phyloP scores from a whole-genome alignment of 306 rosid genomes.

The Cucumis melo region DNA sequence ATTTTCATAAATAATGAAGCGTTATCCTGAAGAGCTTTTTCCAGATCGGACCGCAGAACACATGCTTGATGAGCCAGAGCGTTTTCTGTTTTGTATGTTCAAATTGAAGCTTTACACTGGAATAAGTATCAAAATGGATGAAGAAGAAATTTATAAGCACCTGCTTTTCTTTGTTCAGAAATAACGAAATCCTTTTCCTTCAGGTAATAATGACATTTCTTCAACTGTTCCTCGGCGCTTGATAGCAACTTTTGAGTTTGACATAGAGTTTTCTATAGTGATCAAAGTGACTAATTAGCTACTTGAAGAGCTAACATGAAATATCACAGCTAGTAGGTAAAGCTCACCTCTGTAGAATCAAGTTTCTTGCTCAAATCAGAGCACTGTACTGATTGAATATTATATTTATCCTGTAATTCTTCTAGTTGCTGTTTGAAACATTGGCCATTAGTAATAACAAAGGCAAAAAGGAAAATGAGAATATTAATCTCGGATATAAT shows the following conservation, averaged over 20 bases:
- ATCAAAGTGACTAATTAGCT: slow-evolving; percentile 6
- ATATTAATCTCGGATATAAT: not conserved
- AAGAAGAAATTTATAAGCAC: slow-evolving; percentile 17
- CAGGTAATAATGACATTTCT: slow-evolving; percentile 48
- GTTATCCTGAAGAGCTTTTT: slow-evolving; percentile 70
- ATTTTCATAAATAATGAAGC: slow-evolving; percentile 63
- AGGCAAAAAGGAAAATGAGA: not conserved
- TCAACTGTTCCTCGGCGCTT: slow-evolving; percentile 56
- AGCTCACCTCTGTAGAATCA: slow-evolving; percentile 68
- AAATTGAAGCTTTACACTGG: slow-evolving; percentile 1
- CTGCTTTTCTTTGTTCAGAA: slow-evolving; percentile 84
- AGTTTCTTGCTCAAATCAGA: slow-evolving; percentile 61
- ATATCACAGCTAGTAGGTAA: not conserved
- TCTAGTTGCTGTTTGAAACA: slow-evolving; percentile 47
- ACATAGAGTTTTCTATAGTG: slow-evolving; percentile 47
- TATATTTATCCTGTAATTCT: slow-evolving; percentile 51
- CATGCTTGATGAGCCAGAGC: slow-evolving; percentile 88
- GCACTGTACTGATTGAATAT: slow-evolving; percentile 54
- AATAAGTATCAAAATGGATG: not conserved
- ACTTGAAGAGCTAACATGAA: not conserved
- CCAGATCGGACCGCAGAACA: slow-evolving; percentile 58
- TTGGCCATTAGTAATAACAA: not conserved
- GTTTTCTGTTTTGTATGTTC: slow-evolving; percentile 41
- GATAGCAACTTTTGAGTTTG: slow-evolving; percentile 54
- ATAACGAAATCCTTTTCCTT: slow-evolving; percentile 68